These are phyloP conservation scores for Trichaptum fuscoviolaceum DNA, from an alignment of 768 basidiomycete species.

Conservation along the genomic window DNA sequence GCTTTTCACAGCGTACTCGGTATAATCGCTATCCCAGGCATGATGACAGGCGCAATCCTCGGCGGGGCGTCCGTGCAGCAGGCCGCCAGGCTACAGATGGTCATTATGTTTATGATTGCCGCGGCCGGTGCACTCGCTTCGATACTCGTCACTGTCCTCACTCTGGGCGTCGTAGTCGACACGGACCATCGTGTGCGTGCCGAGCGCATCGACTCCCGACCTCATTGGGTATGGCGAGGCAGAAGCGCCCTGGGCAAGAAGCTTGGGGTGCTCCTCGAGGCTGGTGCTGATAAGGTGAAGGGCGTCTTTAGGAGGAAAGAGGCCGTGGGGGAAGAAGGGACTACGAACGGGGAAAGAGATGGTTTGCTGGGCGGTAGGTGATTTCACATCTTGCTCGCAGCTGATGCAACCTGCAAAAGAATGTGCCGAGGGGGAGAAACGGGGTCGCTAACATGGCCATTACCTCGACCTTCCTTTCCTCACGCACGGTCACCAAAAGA, in stretches of 20 bases:
- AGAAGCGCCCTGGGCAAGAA: not conserved
- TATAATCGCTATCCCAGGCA: slow-evolving; percentile 77
- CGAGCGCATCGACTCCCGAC: slow-evolving; percentile 48
- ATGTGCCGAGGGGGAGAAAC: not conserved
- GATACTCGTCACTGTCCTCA: slow-evolving; percentile 55
- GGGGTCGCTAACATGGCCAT: not conserved
- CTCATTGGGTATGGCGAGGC: slow-evolving; percentile 29
- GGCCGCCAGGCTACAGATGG: slow-evolving; percentile 84
- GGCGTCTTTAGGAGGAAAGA: not conserved
- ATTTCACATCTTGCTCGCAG: not conserved
- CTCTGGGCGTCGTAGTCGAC: slow-evolving; percentile 64
- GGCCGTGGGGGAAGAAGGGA: not conserved
- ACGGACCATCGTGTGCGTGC: slow-evolving; percentile 54
- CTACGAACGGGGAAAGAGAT: not conserved
- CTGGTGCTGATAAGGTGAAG: slow-evolving; percentile 3
- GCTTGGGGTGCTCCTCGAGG: not conserved
- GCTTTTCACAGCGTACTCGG: slow-evolving; percentile 52
- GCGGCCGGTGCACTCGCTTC: slow-evolving; percentile 69
- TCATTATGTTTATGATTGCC: slow-evolving; percentile 92
- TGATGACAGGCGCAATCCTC: slow-evolving; percentile 91
- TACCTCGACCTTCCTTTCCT: not conserved
- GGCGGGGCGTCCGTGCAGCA: slow-evolving; percentile 82
- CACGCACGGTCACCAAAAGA: not conserved
- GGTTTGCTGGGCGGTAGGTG: not conserved
- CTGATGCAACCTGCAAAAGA: not conserved